A percentile compares a stretch with the other conserved stretches of the same genome.
These are phyloP conservation scores for Apiospora arundinis DNA, from an alignment of 2,329 filamentous ascomycete species.

Conservation along the genomic window DNA sequence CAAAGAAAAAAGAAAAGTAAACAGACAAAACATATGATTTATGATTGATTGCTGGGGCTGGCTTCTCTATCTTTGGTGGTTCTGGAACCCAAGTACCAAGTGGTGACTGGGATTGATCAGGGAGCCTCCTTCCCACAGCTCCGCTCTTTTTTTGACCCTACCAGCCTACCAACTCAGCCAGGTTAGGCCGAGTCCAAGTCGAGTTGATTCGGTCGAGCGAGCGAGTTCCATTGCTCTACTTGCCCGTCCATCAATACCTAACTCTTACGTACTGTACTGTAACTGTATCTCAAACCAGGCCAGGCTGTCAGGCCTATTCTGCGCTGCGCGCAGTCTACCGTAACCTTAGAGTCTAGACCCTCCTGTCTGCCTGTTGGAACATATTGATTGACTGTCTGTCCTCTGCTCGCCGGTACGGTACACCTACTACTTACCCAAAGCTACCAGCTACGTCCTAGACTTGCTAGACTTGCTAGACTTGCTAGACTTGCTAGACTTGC, in stretches of 20 bases:
- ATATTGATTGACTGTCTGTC: no score
- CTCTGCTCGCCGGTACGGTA: no score
- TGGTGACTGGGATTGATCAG: slow-evolving; percentile 10
- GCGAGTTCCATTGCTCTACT: background rate
- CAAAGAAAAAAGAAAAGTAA: no score
- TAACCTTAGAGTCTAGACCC: background rate
- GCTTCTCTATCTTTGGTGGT: background rate
- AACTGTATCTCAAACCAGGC: background rate
- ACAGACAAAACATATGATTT: slow-evolving; percentile 4
- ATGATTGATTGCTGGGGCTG: slow-evolving; percentile 1
- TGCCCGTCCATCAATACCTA: slow-evolving; percentile 4
- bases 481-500: no score
- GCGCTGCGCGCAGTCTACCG: background rate
- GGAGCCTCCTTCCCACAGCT: slow-evolving; percentile 2
- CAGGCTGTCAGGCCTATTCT: background rate
- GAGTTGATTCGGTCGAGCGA: slow-evolving; percentile 9
- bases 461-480: no score
- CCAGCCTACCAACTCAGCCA: background rate
- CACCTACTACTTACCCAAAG: no score
- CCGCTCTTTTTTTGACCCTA: slow-evolving; percentile 8
- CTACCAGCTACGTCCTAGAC: no score
- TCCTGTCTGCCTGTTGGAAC: background rate
- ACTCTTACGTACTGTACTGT: slow-evolving; percentile 18
- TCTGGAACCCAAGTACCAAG: background rate
- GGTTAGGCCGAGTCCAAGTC: slow-evolving; percentile 15